Evolutionary conservation across 495 filamentous ascomycete species (phyloP), one percentile per base, ranked within the genome.

Genomic region (Aspergillus carlsbadensis): DNA sequence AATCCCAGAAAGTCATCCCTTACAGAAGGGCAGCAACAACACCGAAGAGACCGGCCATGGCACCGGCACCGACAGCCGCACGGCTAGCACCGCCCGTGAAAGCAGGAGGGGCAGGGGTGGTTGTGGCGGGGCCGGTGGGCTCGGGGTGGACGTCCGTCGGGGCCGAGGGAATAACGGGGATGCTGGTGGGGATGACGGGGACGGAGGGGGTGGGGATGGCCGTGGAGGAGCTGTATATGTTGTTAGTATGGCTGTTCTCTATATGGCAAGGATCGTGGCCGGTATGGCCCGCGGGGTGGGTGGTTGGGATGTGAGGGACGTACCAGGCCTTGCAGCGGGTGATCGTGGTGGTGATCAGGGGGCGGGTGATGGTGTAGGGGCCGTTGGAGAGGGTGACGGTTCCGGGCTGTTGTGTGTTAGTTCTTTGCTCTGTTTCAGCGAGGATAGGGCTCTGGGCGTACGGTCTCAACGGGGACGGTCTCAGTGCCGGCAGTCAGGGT

Each of bases 401-500:
- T 40, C 36, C 48, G 46, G 46, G 46, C 57, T 37, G 17, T 11
- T 20, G n/a, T 5, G 3, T 20, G 4, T 44, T 22, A 21, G 22
- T 40, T 41, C 6, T 39, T 37, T 6, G 37, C 8, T 57, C 11
- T 17, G 10, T 34, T 2, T n/a, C 18, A 46, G 15, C 11, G 17
- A 31, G n/a, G 18, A 22, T 17, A 57, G 54, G 71, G 39, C n/a
- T n/a, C n/a, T n/a, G n/a, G n/a, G 14, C 73, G 64, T 74, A 83
- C 86, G 76, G 84, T 81, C 66, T 88, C 88, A 73, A 92, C 82
- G 69, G 84, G 90, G 86, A 90, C 89, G 77, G 90, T 94, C 55
- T 78, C 71, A 71, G 75, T 76, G 71, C 80, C 83, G 78, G 86
- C 78, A 68, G 81, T 83, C 74, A 95, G 71, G 60, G 76, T 66